Evolutionary conservation across 306 rosid species (phyloP).

Genomic region (Citrullus mucosospermus): DNA sequence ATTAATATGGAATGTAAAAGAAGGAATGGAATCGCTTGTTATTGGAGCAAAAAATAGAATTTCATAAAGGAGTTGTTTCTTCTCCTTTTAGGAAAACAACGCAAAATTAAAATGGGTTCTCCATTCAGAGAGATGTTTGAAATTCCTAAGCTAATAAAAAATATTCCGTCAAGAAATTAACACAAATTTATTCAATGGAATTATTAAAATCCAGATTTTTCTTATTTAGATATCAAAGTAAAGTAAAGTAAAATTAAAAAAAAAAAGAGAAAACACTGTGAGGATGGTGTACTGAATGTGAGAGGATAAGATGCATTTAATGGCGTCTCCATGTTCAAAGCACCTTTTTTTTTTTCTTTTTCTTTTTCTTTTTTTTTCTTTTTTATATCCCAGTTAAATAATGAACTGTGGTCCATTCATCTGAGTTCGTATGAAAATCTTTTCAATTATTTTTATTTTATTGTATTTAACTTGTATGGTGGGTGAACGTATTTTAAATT

Average conservation of each 20-base stretch:
- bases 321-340: background rate
- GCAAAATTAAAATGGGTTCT: background rate
- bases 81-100: background rate
- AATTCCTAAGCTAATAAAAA: no score
- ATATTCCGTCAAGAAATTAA: background rate
- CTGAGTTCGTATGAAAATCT: background rate
- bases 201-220: background rate
- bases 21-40: background rate
- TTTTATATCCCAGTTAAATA: background rate
- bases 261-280: background rate
- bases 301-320: background rate
- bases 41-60: background rate
- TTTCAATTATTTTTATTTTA: background rate
- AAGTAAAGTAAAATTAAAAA: background rate
- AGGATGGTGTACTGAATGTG: background rate
- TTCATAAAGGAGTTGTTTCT: background rate
- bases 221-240: background rate
- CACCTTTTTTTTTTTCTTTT: background rate
- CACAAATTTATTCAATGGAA: background rate
- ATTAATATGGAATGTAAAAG: no score
- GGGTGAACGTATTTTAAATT: background rate
- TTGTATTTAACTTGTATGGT: background rate
- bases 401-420: background rate
- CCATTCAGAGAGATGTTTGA: no score
- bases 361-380: no score